Evolutionary conservation across 2,329 filamentous ascomycete species (phyloP).

Genomic region (Trichoderma sp.): DNA sequence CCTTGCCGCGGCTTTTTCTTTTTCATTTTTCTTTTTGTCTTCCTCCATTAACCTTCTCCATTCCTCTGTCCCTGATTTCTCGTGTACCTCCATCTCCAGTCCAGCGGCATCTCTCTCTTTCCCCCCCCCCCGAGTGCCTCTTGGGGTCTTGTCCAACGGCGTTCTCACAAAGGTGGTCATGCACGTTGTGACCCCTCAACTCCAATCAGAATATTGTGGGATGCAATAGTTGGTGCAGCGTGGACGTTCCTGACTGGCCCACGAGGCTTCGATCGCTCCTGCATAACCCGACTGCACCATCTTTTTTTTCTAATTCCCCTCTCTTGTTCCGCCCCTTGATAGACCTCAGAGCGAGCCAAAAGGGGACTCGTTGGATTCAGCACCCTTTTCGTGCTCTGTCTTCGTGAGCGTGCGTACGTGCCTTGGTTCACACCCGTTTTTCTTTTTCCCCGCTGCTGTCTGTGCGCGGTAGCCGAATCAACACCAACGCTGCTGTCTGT

Average conservation of each 20-base stretch:
- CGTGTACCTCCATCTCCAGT: background rate
- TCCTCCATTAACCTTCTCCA: background rate
- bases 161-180: slow-evolving; percentile 21
- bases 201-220: slow-evolving; percentile 26
- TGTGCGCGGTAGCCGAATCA: slow-evolving; percentile 7
- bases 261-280: slow-evolving; percentile 24
- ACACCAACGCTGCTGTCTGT: slow-evolving; percentile 4
- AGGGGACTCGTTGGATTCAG: background rate
- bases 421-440: background rate
- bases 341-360: background rate
- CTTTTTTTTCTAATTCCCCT: slow-evolving; percentile 3
- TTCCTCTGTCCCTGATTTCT: background rate
- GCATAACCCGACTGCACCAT: slow-evolving; percentile 23
- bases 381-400: background rate
- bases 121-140: background rate
- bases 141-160: slow-evolving; percentile 5
- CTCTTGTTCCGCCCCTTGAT: background rate
- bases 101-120: background rate
- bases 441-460: background rate
- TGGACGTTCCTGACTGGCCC: slow-evolving; percentile 30
- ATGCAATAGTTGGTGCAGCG: slow-evolving; percentile 28
- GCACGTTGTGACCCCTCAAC: slow-evolving; percentile 22
- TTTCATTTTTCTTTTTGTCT: background rate
- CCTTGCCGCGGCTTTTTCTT: slow-evolving; percentile 15
- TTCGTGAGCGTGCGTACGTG: background rate